These are phyloP conservation scores for Chaetoceros tenuissimus DNA, from an alignment of 108 stramenopile genomes.

Conservation along the genomic window DNA sequence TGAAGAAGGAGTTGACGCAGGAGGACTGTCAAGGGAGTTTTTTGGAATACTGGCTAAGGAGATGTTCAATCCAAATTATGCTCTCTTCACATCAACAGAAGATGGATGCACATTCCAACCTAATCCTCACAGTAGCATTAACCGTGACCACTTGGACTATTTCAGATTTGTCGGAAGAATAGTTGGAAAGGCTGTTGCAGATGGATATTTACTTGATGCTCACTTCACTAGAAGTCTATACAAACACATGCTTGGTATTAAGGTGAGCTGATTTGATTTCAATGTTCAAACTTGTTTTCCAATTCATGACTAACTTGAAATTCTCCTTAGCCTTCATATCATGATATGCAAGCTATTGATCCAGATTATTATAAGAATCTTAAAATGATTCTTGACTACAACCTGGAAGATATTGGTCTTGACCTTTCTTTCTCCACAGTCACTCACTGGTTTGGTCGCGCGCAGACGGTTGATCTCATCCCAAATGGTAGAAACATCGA, in stretches of 20 bases:
- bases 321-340: slow-evolving; percentile 57
- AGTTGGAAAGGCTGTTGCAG: slow-evolving; percentile 97
- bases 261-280: slow-evolving; percentile 15
- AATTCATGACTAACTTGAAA: neutral
- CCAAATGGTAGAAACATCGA: slow-evolving; percentile 84
- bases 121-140: slow-evolving; percentile 90
- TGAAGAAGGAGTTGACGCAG: slow-evolving; percentile 99
- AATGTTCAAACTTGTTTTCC: slow-evolving; percentile 1
- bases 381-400: slow-evolving; percentile 84
- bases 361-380: slow-evolving; percentile 97
- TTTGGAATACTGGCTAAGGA: slow-evolving; percentile 95
- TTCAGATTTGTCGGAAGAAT: slow-evolving; percentile 96
- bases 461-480: slow-evolving; percentile 80
- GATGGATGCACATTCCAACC: slow-evolving; percentile 98
- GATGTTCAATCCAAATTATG: slow-evolving; percentile 98
- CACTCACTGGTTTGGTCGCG: slow-evolving; percentile 80
- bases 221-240: slow-evolving; percentile 97
- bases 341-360: slow-evolving; percentile 97
- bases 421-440: slow-evolving; percentile 89
- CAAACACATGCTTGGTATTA: slow-evolving; percentile 97
- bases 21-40: slow-evolving; percentile 95
- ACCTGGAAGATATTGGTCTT: slow-evolving; percentile 88
- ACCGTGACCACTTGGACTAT: slow-evolving; percentile 92
- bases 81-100: slow-evolving; percentile 91
- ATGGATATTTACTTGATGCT: slow-evolving; percentile 94